These are phyloP conservation scores for Serendipita sp. DNA, from an alignment of 768 basidiomycete genomes.

Conservation along the genomic window DNA sequence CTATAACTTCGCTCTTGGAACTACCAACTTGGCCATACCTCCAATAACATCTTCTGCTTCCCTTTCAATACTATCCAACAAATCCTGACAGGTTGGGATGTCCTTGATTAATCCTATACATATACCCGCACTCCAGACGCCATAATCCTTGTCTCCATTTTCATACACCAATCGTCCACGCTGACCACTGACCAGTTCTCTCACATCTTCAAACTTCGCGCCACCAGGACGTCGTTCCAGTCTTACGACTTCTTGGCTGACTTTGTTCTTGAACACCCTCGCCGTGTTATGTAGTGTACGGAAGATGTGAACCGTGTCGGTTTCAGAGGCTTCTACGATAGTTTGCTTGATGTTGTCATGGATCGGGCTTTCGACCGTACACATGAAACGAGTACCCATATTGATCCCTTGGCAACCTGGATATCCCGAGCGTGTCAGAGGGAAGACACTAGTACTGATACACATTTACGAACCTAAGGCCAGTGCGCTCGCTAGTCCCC, in stretches of 20 bases:
- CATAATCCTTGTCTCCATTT: constrained; percentile 68
- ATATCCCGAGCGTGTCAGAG: too few relatives aligned
- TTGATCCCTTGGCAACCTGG: constrained; percentile 49
- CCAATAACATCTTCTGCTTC: constrained; percentile 35
- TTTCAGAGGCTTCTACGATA: constrained; percentile 69
- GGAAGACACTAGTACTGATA: constrained; percentile 34
- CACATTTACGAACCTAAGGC: constrained; percentile 41
- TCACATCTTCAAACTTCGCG: constrained; percentile 73
- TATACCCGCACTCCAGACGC: constrained; percentile 68
- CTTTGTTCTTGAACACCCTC: constrained; percentile 74
- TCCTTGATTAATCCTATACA: constrained; percentile 61
- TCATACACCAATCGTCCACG: constrained; percentile 66
- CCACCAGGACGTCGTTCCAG: constrained; percentile 69
- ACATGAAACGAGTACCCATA: constrained; percentile 84
- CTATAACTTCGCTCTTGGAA: neutral
- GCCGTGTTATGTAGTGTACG: constrained; percentile 71
- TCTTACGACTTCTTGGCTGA: constrained; percentile 69
- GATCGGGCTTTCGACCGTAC: constrained; percentile 76
- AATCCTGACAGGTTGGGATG: constrained; percentile 61
- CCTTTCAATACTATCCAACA: constrained; percentile 50
- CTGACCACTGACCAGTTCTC: constrained; percentile 56
- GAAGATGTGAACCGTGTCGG: constrained; percentile 81
- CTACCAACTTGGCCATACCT: neutral
- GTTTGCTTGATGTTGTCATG: constrained; percentile 82
- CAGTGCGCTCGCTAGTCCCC: constrained; percentile 68